phyloP scores from a whole-genome alignment of 345 rosid species.

The Excoecaria agallocha region DNA sequence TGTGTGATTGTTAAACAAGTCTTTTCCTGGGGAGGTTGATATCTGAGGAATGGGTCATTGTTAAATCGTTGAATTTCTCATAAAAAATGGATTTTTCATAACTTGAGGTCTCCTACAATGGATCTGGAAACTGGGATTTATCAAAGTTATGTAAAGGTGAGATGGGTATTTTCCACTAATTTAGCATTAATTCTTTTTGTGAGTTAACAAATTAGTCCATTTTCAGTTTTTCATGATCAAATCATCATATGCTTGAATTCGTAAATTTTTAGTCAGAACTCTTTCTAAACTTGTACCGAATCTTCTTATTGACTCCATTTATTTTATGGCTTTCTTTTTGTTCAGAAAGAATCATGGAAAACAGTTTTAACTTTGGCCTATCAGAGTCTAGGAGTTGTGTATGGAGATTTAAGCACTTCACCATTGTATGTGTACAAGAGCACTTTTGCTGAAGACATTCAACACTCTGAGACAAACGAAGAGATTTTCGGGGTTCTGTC shows the following conservation, averaged over 20 bases:
- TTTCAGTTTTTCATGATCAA: background rate
- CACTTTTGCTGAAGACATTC: slow-evolving; percentile 74
- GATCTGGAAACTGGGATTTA: slow-evolving; percentile 54
- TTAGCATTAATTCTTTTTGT: background rate
- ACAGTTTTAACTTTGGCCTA: slow-evolving; percentile 76
- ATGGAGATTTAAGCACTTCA: slow-evolving; percentile 88
- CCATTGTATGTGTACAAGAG: slow-evolving; percentile 81
- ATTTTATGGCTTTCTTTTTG: background rate
- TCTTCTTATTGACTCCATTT: background rate
- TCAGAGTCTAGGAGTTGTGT: slow-evolving; percentile 91
- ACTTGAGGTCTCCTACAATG: slow-evolving; percentile 43
- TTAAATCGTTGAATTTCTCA: slow-evolving; percentile 23
- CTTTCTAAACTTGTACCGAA: background rate
- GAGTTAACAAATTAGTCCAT: background rate
- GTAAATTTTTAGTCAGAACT: background rate
- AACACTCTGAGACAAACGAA: slow-evolving; percentile 72
- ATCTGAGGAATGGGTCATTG: slow-evolving; percentile 24
- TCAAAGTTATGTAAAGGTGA: slow-evolving; percentile 52
- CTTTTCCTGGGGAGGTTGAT: slow-evolving; percentile 8
- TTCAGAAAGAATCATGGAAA: slow-evolving; percentile 82
- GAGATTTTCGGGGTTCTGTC: slow-evolving; percentile 89
- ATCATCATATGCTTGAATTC: background rate
- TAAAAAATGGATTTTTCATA: slow-evolving; percentile 31
- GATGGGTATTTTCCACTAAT: slow-evolving; percentile 6
- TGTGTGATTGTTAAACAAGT: slow-evolving; percentile 5